Evolutionary conservation across 495 filamentous ascomycete genomes (phyloP).

Genomic region (Annulohypoxylon maeteangense): DNA sequence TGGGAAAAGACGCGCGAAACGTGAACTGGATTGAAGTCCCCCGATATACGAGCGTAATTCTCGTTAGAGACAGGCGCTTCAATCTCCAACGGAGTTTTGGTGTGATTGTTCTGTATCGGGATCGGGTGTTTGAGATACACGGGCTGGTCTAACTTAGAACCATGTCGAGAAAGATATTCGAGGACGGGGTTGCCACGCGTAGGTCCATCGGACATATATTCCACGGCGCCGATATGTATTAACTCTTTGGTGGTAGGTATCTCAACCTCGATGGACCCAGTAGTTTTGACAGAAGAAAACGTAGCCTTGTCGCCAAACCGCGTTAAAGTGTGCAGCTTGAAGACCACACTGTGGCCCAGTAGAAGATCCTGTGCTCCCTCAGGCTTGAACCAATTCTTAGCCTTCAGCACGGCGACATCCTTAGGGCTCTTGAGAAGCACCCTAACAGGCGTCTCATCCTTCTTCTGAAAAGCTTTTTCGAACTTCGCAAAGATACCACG

Average conservation of each 20-base stretch:
- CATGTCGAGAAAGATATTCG: constrained; percentile 84
- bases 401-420: constrained; percentile 85
- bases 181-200: constrained; percentile 89
- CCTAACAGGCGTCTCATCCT: constrained; percentile 84
- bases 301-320: constrained; percentile 85
- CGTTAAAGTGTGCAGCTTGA: constrained; percentile 81
- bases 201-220: constrained; percentile 74
- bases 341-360: constrained; percentile 81
- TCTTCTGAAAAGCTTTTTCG: constrained; percentile 89
- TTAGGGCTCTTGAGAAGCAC: constrained; percentile 75
- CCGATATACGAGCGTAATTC: constrained; percentile 86
- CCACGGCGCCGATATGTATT: constrained; percentile 85
- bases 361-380: constrained; percentile 72
- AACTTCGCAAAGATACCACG: constrained; percentile 83
- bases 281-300: constrained; percentile 82
- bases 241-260: constrained; percentile 81
- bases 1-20: constrained; percentile 85
- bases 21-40: constrained; percentile 91
- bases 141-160: constrained; percentile 85
- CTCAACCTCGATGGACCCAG: constrained; percentile 85
- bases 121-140: constrained; percentile 89
- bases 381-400: constrained; percentile 89
- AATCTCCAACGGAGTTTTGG: constrained; percentile 79
- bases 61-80: constrained; percentile 86
- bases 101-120: constrained; percentile 68